These are phyloP conservation scores for Pseudogymnoascus sp. DNA, from an alignment of 2,329 filamentous ascomycete genomes.

Conservation along the genomic window DNA sequence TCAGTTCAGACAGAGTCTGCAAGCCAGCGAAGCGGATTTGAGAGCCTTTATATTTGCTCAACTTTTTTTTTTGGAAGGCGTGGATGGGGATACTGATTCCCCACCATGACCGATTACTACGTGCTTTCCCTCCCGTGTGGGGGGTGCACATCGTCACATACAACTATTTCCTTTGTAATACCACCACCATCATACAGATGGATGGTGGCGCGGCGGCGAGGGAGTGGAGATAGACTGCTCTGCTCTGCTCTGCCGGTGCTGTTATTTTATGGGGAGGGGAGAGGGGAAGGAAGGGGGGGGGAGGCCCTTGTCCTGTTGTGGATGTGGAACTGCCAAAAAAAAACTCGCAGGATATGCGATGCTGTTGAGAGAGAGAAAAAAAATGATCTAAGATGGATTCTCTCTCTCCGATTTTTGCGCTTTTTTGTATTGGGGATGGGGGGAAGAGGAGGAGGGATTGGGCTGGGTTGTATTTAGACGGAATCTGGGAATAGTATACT, in stretches of 20 bases:
- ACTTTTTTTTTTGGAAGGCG: not conserved
- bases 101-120: not conserved
- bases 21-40: not conserved
- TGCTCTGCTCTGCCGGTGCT: not conserved
- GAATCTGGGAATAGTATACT: not conserved
- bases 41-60: not conserved
- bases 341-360: slow-evolving; percentile 10
- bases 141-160: not conserved
- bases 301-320: slow-evolving; percentile 3
- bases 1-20: not conserved
- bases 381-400: not conserved
- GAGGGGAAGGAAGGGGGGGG: not conserved
- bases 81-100: not conserved
- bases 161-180: slow-evolving; percentile 1
- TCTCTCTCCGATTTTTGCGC: too few relatives aligned
- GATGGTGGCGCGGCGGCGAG: not conserved
- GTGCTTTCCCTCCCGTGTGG: not conserved
- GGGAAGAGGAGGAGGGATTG: not conserved
- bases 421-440: not conserved
- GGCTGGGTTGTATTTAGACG: not conserved
- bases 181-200: not conserved
- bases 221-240: not conserved
- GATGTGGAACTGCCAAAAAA: slow-evolving; percentile 8
- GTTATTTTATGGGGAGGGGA: not conserved
- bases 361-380: slow-evolving; percentile 8